Conservation (phyloP, 2,329 filamentous ascomycete species). For the Gnomoniopsis sp. region DNA sequence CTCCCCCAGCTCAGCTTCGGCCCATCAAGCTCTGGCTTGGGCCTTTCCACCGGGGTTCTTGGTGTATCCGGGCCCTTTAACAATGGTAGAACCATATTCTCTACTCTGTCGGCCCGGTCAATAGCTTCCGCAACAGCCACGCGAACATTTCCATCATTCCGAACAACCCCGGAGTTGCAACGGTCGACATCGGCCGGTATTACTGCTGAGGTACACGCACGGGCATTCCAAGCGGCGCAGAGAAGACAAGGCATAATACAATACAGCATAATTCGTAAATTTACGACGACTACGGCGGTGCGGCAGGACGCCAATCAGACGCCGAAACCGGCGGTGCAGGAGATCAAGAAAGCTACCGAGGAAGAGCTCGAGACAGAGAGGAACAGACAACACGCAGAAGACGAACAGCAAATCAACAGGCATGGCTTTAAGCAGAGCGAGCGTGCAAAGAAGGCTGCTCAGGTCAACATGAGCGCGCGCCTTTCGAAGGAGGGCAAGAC, state of each 20-base stretch:
- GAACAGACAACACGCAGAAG: constrained; percentile 25
- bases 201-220: constrained; percentile 1
- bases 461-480: constrained; percentile 85
- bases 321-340: constrained; percentile 11
- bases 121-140: neutral
- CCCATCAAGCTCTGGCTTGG: constrained; percentile 21
- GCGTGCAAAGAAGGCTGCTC: constrained; percentile 75
- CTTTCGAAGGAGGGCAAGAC: constrained; percentile 76
- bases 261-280: constrained; percentile 20
- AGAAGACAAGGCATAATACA: constrained; percentile 19
- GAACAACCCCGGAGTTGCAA: neutral
- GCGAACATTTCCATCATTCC: constrained; percentile 4
- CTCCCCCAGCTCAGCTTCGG: constrained; percentile 42
- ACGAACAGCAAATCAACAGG: constrained; percentile 24
- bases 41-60: neutral
- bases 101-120: neutral
- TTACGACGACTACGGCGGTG: constrained; percentile 23
- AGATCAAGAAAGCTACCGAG: constrained; percentile 10
- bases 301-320: constrained; percentile 18
- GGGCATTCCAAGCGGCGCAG: constrained; percentile 12
- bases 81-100: neutral
- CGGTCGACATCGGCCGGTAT: neutral
- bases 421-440: constrained; percentile 64
- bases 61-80: constrained; percentile 18
- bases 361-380: constrained; percentile 22